Base-by-base conservation (phyloP, 1,284 basidiomycete species). In the Chalciporus piperatoides region DNA sequence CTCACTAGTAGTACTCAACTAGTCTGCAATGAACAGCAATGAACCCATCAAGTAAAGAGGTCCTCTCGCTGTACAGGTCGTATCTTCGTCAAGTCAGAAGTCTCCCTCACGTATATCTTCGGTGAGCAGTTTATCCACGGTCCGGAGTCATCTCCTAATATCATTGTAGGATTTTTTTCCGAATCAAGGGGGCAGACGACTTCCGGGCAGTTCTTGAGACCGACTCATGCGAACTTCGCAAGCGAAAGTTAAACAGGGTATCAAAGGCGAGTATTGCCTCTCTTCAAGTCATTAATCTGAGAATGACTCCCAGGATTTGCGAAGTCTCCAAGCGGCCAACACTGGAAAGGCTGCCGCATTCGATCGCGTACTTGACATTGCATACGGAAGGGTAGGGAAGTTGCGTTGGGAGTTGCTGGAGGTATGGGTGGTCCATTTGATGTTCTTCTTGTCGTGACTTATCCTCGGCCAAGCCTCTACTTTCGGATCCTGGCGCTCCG, bases 361-460 rank as follows among this genome's bases (percentile, higher is more conserved):
- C 54, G 68, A 70, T 8, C 72, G 78, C 49, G 64, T 89, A n/a
- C 70, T 91, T 17, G 77, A 84, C 56, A 61, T 81, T n/a, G 89
- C 89, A n/a, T 91, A 90, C 65, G 90, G 86, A 15, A 74, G 86
- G 49, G 79, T 77, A 53, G 90, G 90, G 11, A 84, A 79, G 60
- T 65, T 90, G 17, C 78, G 74, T 57, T 76, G 79, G 70, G 84
- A 89, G 57, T 67, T 88, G 25, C 68, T 88, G 62, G 63, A 81
- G 68, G 84, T 84, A 53, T 68, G 44, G 14, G 30, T 14, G 6
- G n/a, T 25, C 19, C 15, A 28, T 50, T 9, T 21, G n/a, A 38
- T 50, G 2, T 37, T 48, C 50, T 15, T 38, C 45, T 36, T 44
- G 6, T 43, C 35, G 21, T 39, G 36, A 44, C 53, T 56, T 45